Conservation (phyloP, 1,284 basidiomycete species). For the Sphaerobolus stellatus region DNA sequence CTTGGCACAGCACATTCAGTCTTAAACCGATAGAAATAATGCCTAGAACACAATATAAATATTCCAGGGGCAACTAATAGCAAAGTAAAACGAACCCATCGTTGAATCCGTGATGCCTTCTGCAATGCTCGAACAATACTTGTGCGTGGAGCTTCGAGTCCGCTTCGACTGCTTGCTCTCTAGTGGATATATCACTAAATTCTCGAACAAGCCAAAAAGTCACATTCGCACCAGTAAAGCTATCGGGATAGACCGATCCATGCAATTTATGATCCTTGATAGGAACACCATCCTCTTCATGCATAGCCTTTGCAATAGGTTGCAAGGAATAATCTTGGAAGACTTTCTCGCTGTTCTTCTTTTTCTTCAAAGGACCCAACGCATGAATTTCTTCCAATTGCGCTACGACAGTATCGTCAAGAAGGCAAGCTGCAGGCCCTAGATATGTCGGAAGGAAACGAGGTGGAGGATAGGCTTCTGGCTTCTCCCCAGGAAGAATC, state of each 20-base stretch:
- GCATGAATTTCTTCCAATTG: constrained; percentile 79
- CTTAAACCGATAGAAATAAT: constrained; percentile 83
- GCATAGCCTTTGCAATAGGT: constrained; percentile 74
- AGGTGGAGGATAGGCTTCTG: constrained; percentile 48
- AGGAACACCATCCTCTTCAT: constrained; percentile 71
- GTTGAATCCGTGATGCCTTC: constrained; percentile 75
- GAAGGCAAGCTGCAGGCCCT: constrained; percentile 72
- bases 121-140: constrained; percentile 81
- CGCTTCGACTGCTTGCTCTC: constrained; percentile 78
- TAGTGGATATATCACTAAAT: constrained; percentile 79
- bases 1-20: constrained; percentile 72
- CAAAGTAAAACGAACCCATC: constrained; percentile 62
- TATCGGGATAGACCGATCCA: constrained; percentile 62
- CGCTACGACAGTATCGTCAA: constrained; percentile 74
- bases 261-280: constrained; percentile 83
- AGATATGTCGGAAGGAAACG: constrained; percentile 80
- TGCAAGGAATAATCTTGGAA: constrained; percentile 61
- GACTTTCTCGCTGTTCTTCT: constrained; percentile 71
- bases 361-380: constrained; percentile 67
- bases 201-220: constrained; percentile 85
- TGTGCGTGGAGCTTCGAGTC: constrained; percentile 73
- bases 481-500: constrained; percentile 63
- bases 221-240: constrained; percentile 85
- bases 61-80: constrained; percentile 7
- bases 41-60: constrained; percentile 41